These are phyloP conservation scores for Lactifluus volemus DNA, from an alignment of 768 basidiomycete genomes.

Conservation along the genomic window DNA sequence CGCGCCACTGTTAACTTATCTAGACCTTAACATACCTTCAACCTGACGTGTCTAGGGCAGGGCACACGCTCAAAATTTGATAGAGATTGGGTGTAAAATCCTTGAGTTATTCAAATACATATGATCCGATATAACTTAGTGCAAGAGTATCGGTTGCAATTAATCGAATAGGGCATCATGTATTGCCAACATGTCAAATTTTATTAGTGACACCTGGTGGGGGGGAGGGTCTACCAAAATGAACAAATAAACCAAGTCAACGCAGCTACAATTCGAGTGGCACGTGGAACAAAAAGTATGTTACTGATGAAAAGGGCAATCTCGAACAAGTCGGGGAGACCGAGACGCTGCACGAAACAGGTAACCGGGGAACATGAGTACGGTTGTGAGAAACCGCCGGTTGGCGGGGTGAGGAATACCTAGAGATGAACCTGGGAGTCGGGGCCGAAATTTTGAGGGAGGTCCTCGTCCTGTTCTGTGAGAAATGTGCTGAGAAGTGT, in stretches of 20 bases:
- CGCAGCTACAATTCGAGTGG: slow-evolving; percentile 20
- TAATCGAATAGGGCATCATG: not conserved
- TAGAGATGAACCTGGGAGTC: slow-evolving; percentile 17
- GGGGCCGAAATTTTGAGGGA: slow-evolving; percentile 17
- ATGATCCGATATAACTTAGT: too few relatives aligned
- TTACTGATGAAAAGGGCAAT: slow-evolving; percentile 19
- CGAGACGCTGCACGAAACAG: slow-evolving; percentile 8
- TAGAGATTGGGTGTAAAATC: too few relatives aligned
- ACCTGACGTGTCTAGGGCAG: too few relatives aligned
- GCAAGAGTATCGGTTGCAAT: not conserved
- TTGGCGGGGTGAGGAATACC: slow-evolving; percentile 18
- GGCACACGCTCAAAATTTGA: too few relatives aligned
- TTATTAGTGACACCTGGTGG: slow-evolving; percentile 15
- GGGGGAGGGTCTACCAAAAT: slow-evolving; percentile 6
- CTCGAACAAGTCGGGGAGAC: slow-evolving; percentile 12
- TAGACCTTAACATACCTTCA: too few relatives aligned
- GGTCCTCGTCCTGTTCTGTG: slow-evolving; percentile 21
- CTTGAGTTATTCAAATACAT: not conserved
- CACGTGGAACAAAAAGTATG: slow-evolving; percentile 16
- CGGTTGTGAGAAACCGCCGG: slow-evolving; percentile 13
- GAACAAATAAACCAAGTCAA: slow-evolving; percentile 19
- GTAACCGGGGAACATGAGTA: slow-evolving; percentile 19
- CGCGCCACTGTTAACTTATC: too few relatives aligned
- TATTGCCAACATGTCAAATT: slow-evolving; percentile 8
- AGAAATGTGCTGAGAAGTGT: slow-evolving; percentile 19